Percentiles rank a stretch among this genome's conserved stretches.
Conservation (phyloP, 305 asterid species). For the Ilex paraguariensis region DNA sequence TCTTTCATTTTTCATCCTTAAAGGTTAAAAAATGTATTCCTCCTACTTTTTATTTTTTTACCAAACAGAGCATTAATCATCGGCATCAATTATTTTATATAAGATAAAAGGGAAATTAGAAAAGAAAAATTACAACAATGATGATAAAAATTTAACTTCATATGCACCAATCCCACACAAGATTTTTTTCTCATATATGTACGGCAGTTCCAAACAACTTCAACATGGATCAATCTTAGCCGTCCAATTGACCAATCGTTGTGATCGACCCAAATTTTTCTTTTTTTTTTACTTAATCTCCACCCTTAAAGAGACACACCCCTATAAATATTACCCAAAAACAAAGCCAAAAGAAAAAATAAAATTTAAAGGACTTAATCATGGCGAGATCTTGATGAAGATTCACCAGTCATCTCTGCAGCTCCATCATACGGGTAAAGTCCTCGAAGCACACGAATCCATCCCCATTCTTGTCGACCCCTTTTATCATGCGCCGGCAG, state of each 20-base stretch:
- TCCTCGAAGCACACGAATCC: constrained; percentile 94
- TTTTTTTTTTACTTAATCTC: neutral
- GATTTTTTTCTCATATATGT: constrained; percentile 1
- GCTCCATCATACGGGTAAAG: constrained; percentile 78
- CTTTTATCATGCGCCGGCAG: constrained; percentile 75
- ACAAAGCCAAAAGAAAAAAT: neutral
- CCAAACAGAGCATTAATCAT: too few relatives aligned
- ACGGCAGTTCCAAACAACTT: constrained; percentile 9
- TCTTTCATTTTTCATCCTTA: too few relatives aligned
- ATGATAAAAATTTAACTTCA: too few relatives aligned
- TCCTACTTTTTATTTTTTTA: too few relatives aligned
- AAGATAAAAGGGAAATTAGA: too few relatives aligned
- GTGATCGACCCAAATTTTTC: neutral
- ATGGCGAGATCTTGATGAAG: too few relatives aligned
- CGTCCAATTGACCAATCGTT: constrained; percentile 5
- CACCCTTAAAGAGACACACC: too few relatives aligned
- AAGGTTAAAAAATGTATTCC: too few relatives aligned
- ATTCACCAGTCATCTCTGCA: constrained; percentile 9
- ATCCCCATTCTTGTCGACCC: constrained; percentile 72
- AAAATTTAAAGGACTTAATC: neutral
- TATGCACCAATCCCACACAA: too few relatives aligned
- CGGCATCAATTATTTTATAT: too few relatives aligned
- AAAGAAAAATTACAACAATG: too few relatives aligned
- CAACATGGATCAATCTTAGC: constrained; percentile 17
- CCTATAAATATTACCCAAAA: too few relatives aligned